Base-by-base conservation (phyloP, 331 rosid species). In the Acacia concinna region DNA sequence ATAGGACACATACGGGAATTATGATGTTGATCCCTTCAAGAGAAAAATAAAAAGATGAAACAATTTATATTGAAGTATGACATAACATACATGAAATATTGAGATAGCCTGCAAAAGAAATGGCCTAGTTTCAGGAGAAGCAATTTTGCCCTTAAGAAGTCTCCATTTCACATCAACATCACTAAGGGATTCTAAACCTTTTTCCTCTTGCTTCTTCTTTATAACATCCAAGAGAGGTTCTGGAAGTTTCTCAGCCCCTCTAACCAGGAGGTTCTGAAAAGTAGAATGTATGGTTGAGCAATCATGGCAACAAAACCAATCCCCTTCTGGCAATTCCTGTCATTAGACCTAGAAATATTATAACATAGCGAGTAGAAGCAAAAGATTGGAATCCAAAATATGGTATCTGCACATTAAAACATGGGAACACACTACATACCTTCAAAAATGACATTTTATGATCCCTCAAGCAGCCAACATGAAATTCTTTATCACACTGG, bases 401-500 rank as follows among this genome's bases (percentile, higher is more conserved):
- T 78, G 51, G 47, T 46, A 59, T 75, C 43, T 68, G 62, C 44
- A 63, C 38, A 82, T 73, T 37, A 78, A 83, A 82, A 66, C 49
- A 73, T 71, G 72, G 71, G 43, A 68, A 40, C 59, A 70, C n/a
- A 68, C 73, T 18, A 47, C 75, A 30, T 80, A 96, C 99, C 99
- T 96, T 90, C 71, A 96, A 82, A 87, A 80, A 90, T 77, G 99
- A 94, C 97, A 93, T 96, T 92, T 93, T 96, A 82, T 91, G 94
- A 81, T 93, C 94, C 90, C 97, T 89, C 88, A 96, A 88, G 84
- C 99, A 96, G 86, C 98, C 99, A 69, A 96, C 94, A 66, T 96
- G 99, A 86, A 87, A 96, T 88, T 96, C 98, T 87, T 93, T 96
- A 88, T 96, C 99, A 80, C 99, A 96, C 99, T 96, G 85, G 78